Conservation (phyloP, 2,329 filamentous ascomycete genomes). For the Calonectria hawksworthii region DNA sequence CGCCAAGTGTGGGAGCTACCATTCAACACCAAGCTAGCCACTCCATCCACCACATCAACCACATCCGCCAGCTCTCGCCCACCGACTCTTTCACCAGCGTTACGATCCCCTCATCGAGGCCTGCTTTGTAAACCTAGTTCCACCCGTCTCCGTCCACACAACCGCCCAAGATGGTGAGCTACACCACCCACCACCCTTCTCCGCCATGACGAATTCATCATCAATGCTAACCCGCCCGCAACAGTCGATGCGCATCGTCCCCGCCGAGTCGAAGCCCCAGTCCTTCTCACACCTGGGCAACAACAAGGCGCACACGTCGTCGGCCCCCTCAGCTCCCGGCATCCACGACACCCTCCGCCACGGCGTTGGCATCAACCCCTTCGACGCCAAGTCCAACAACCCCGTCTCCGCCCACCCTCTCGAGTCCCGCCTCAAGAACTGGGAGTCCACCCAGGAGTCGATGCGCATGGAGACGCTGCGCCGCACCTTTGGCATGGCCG, state of each 20-base stretch:
- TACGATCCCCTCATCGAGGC: background rate
- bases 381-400: slow-evolving; percentile 57
- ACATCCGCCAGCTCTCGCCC: background rate
- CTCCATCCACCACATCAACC: slow-evolving; percentile 29
- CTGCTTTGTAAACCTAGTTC: background rate
- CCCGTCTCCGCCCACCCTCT: slow-evolving; percentile 84
- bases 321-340: slow-evolving; percentile 91
- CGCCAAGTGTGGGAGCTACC: slow-evolving; percentile 21
- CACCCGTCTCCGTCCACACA: slow-evolving; percentile 13
- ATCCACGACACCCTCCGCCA: slow-evolving; percentile 93
- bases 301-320: slow-evolving; percentile 63
- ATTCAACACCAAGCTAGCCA: slow-evolving; percentile 20
- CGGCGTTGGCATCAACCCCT: slow-evolving; percentile 78
- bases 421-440: slow-evolving; percentile 88
- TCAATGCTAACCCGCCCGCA: slow-evolving; percentile 36
- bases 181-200: slow-evolving; percentile 20
- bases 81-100: background rate
- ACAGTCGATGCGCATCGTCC: slow-evolving; percentile 92
- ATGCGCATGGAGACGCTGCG: slow-evolving; percentile 91
- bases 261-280: slow-evolving; percentile 75
- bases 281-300: slow-evolving; percentile 71
- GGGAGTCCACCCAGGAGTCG: slow-evolving; percentile 89
- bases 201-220: slow-evolving; percentile 9
- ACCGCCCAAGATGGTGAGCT: slow-evolving; percentile 64
- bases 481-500: slow-evolving; percentile 90